Conservation (phyloP, 2,329 filamentous ascomycete genomes). For the Diaporthe australafricana region DNA sequence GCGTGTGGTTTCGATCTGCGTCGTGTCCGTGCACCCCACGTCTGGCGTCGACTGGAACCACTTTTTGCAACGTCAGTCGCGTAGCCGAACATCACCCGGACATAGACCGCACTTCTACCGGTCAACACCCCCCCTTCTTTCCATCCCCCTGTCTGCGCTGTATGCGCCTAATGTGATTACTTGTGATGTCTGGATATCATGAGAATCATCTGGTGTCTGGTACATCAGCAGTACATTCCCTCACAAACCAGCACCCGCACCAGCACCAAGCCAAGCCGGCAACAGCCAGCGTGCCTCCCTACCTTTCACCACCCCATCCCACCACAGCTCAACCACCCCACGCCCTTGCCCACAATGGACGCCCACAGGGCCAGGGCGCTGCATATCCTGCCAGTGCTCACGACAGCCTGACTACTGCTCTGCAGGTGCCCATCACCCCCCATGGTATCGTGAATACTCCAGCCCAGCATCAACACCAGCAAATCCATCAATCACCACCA, state of each 20-base stretch:
- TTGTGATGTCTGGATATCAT: constrained; percentile 35
- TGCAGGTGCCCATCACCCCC: constrained; percentile 29
- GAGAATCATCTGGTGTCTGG: constrained; percentile 28
- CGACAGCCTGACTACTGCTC: constrained; percentile 19
- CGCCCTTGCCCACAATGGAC: constrained; percentile 16
- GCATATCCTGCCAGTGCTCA: constrained; percentile 21
- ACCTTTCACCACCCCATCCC: constrained; percentile 16
- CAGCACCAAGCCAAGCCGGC: constrained; percentile 3
- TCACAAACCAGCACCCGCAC: constrained; percentile 1
- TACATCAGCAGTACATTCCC: constrained; percentile 25
- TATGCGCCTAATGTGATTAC: constrained; percentile 20
- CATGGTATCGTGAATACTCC: constrained; percentile 32
- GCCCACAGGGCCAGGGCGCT: constrained; percentile 4
- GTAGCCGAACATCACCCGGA: constrained; percentile 35
- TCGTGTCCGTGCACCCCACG: background rate
- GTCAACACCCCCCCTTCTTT: constrained; percentile 5
- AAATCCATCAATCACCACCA: constrained; percentile 5
- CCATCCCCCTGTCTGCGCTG: constrained; percentile 13
- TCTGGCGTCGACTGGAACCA: constrained; percentile 5
- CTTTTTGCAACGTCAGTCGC: constrained; percentile 26
- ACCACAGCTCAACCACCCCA: constrained; percentile 16
- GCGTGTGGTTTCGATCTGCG: background rate
- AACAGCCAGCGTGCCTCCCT: constrained; percentile 7
- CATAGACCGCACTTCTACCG: constrained; percentile 36
- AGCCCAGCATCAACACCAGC: constrained; percentile 32